These are phyloP conservation scores for Fusarium proliferatum DNA, from an alignment of 2,329 filamentous ascomycete species.

Conservation along the genomic window DNA sequence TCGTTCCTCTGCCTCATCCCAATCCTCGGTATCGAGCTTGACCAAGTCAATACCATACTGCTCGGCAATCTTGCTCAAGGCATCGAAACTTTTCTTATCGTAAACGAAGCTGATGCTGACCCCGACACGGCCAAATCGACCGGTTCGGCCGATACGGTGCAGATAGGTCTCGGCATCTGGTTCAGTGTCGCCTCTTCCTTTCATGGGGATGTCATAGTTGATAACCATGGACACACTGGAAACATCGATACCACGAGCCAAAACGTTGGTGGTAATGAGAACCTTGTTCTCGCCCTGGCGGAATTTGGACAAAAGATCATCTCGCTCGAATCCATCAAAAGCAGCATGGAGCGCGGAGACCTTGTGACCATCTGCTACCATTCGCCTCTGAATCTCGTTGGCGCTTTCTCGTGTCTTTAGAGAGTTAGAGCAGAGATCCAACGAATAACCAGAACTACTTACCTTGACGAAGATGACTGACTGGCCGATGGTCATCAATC, in stretches of 20 bases:
- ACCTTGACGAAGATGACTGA: conserved; percentile 98
- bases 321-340: conserved; percentile 85
- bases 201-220: conserved; percentile 91
- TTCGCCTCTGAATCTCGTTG: conserved; percentile 83
- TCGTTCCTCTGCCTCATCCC: conserved; percentile 87
- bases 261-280: conserved; percentile 95
- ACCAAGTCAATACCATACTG: conserved; percentile 86
- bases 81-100: conserved; percentile 82
- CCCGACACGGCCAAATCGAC: conserved; percentile 94
- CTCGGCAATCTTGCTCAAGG: conserved; percentile 81
- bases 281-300: conserved; percentile 90
- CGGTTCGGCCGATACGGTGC: conserved; percentile 96
- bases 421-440: conserved; percentile 25
- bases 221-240: conserved; percentile 96
- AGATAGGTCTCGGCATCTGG: conserved; percentile 96
- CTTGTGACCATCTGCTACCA: conserved; percentile 90
- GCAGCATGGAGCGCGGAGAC: conserved; percentile 91
- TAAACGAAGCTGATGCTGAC: conserved; percentile 96
- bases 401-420: conserved; percentile 85
- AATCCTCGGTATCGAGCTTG: conserved; percentile 85
- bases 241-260: conserved; percentile 93
- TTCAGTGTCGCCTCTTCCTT: conserved; percentile 79
- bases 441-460: conserved; percentile 40
- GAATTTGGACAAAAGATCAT: conserved; percentile 87
- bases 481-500: conserved; percentile 94